Conservation (phyloP, 306 rosid species). For the Cicer judaicum region DNA sequence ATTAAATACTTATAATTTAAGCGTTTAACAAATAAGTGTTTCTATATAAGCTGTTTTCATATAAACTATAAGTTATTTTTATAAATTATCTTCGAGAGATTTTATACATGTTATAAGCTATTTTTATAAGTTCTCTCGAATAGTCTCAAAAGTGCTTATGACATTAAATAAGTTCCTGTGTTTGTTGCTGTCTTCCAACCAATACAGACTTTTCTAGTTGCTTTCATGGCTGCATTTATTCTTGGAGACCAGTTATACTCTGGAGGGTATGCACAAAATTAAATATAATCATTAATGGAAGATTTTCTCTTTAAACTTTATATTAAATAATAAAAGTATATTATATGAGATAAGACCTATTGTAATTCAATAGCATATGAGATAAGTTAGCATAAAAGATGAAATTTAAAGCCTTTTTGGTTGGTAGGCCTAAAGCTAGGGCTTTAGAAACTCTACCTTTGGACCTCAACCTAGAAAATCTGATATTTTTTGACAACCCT, state of each 20-base stretch:
- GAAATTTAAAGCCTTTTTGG: not conserved
- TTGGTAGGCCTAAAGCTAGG: not conserved
- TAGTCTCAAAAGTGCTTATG: not conserved
- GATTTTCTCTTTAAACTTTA: not conserved
- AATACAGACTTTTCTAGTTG: conserved; percentile 67
- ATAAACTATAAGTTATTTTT: not conserved
- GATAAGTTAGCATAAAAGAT: not conserved
- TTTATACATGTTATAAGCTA: not conserved
- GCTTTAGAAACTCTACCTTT: not conserved
- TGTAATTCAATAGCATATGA: too few relatives aligned
- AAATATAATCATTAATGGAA: not conserved
- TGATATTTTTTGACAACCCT: too few relatives aligned
- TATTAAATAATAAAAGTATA: not conserved
- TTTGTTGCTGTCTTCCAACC: conserved; percentile 80
- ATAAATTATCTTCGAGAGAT: not conserved
- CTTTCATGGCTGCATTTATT: conserved; percentile 64
- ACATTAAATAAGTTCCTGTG: conserved; percentile 45
- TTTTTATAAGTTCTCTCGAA: not conserved
- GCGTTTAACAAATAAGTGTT: not conserved
- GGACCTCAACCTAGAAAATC: not conserved
- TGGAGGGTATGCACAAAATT: conserved; percentile 58
- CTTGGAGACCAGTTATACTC: conserved; percentile 62
- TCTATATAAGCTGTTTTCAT: not conserved
- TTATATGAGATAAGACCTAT: too few relatives aligned
- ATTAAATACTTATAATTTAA: not conserved